Percentiles rank a stretch among this genome's conserved stretches.
Evolutionary conservation across 306 rosid species (phyloP).

Genomic region (Cucumis melo): DNA sequence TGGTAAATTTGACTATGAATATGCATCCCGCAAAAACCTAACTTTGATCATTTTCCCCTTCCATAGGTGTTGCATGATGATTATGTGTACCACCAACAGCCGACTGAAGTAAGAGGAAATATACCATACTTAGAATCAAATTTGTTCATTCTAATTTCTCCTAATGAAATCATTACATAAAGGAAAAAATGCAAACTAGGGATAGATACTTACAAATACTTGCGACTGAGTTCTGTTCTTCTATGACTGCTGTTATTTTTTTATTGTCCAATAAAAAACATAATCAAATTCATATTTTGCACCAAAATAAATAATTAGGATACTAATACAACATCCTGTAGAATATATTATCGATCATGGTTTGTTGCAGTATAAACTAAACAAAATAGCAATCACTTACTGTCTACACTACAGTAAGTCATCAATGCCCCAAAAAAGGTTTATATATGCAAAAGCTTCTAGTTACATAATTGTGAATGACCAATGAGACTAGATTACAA

Average conservation of each 20-base stretch:
- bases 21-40: slow-evolving; percentile 7
- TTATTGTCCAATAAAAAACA: slow-evolving; percentile 79
- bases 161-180: not conserved
- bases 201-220: slow-evolving; percentile 35
- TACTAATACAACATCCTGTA: no score
- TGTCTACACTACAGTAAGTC: not conserved
- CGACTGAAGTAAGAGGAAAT: slow-evolving; percentile 29
- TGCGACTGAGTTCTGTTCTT: slow-evolving; percentile 48
- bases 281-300: slow-evolving; percentile 79
- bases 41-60: slow-evolving; percentile 56
- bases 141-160: not conserved
- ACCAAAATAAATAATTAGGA: slow-evolving; percentile 13
- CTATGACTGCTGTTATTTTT: slow-evolving; percentile 78
- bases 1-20: not conserved
- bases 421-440: not conserved
- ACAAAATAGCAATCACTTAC: not conserved
- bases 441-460: not conserved
- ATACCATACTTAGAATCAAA: slow-evolving; percentile 15
- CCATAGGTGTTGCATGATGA: slow-evolving; percentile 35
- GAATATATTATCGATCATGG: no score
- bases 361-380: not conserved
- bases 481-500: not conserved
- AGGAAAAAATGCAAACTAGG: slow-evolving; percentile 4
- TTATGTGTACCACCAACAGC: slow-evolving; percentile 46
- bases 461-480: not conserved